Conservation (phyloP, 1,284 basidiomycete genomes). For the Trichosporon coremiiforme region DNA sequence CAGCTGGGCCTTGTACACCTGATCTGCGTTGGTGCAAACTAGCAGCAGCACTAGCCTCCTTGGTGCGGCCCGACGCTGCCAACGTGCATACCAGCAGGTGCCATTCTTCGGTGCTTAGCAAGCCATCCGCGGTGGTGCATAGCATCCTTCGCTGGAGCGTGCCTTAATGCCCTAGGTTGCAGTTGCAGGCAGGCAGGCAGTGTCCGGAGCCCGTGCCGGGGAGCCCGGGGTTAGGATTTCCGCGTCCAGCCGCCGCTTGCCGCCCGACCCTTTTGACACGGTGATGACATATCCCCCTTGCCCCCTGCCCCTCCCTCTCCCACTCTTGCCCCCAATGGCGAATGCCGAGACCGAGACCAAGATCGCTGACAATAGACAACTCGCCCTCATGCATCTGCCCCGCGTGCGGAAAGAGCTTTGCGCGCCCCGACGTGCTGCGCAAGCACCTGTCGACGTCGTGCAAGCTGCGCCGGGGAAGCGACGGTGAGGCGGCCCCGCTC, state of each 20-base stretch:
- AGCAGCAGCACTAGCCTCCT: neutral
- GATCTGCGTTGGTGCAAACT: neutral
- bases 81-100: no score
- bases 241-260: neutral
- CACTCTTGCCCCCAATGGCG: neutral
- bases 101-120: neutral
- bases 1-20: neutral
- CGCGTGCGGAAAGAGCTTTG: slow-evolving; percentile 35
- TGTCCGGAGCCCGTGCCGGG: slow-evolving; percentile 6
- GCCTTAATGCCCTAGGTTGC: neutral
- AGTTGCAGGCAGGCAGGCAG: no score
- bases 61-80: no score
- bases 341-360: neutral
- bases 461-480: slow-evolving; percentile 31
- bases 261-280: neutral
- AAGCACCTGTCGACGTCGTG: slow-evolving; percentile 35
- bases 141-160: neutral
- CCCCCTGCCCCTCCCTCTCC: neutral
- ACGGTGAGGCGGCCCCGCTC: slow-evolving; percentile 31
- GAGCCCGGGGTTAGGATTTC: neutral
- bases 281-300: neutral
- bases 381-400: slow-evolving; percentile 31
- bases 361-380: slow-evolving; percentile 26
- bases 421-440: slow-evolving; percentile 34
- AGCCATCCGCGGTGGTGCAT: neutral